Evolutionary conservation across 2,329 filamentous ascomycete species (phyloP).

Genomic region (Penicillium polonicum): DNA sequence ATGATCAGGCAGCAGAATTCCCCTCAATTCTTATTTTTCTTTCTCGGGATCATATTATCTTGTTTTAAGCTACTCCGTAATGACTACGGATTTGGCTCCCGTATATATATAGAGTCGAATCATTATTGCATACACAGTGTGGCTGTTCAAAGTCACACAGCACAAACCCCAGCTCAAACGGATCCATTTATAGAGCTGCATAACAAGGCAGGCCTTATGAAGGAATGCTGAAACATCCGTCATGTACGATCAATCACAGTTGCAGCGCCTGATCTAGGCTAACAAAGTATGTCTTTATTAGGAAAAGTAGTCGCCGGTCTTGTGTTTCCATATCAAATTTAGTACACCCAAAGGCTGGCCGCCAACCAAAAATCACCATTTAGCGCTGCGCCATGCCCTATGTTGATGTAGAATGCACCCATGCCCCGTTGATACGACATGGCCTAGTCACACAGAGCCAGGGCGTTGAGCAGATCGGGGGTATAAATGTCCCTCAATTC

Average conservation of each 20-base stretch:
- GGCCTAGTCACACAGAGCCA: not conserved
- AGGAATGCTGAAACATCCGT: not conserved
- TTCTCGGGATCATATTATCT: too few species aligned
- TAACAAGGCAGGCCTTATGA: not conserved
- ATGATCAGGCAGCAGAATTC: not conserved
- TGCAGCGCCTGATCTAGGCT: not conserved
- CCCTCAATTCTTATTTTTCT: not conserved
- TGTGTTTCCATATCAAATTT: not conserved
- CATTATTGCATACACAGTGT: not conserved
- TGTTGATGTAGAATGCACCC: not conserved
- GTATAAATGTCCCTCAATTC: constrained; percentile 1
- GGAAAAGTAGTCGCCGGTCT: not conserved
- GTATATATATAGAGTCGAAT: not conserved
- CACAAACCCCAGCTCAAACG: not conserved
- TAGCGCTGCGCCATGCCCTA: constrained; percentile 2
- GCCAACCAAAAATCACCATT: constrained; percentile 1
- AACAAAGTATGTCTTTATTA: not conserved
- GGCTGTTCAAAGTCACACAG: not conserved
- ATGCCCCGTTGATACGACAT: not conserved
- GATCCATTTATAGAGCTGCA: not conserved
- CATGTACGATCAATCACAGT: constrained; percentile 7
- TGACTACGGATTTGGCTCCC: not conserved
- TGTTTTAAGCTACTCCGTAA: not conserved
- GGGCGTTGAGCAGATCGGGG: not conserved
- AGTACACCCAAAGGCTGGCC: not conserved